Conservation (phyloP, 345 rosid species). For the Pelargonium nanum region DNA sequence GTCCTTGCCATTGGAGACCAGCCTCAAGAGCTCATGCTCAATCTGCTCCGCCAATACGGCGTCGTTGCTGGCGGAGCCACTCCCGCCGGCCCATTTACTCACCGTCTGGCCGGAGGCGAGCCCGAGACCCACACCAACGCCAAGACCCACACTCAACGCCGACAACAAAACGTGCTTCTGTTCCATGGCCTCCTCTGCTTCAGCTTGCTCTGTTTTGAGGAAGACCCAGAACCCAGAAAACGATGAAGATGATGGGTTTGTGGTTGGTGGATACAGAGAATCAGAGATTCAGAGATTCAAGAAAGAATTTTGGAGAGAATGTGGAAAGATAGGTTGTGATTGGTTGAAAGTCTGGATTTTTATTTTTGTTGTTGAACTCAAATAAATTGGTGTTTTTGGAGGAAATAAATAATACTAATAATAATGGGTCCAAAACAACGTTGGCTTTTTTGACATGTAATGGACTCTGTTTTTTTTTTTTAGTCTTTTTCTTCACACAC, state of each 20-base stretch:
- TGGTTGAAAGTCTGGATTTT: not conserved
- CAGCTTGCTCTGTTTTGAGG: no score
- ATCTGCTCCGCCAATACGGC: conserved; percentile 51
- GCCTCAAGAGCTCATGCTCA: conserved; percentile 74
- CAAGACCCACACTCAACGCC: conserved; percentile 78
- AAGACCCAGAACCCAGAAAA: not conserved
- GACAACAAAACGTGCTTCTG: conserved; percentile 62
- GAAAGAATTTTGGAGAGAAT: not conserved
- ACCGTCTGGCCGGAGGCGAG: conserved; percentile 69
- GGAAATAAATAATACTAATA: no score
- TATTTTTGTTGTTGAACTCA: no score
- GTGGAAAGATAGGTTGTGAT: not conserved
- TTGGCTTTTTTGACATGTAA: no score
- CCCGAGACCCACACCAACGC: conserved; percentile 80
- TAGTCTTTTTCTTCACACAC: no score
- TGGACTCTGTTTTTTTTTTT: no score
- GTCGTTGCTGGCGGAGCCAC: conserved; percentile 30
- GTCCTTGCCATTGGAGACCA: conserved; percentile 53
- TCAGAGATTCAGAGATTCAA: not conserved
- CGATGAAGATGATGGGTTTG: not conserved
- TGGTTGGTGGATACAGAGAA: not conserved
- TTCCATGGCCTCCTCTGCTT: conserved; percentile 58
- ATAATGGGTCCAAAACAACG: no score
- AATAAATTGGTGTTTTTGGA: no score
- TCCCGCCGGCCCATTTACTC: conserved; percentile 35